Evolutionary conservation across 345 rosid genomes (phyloP).

Genomic region (Turritis glabra): DNA sequence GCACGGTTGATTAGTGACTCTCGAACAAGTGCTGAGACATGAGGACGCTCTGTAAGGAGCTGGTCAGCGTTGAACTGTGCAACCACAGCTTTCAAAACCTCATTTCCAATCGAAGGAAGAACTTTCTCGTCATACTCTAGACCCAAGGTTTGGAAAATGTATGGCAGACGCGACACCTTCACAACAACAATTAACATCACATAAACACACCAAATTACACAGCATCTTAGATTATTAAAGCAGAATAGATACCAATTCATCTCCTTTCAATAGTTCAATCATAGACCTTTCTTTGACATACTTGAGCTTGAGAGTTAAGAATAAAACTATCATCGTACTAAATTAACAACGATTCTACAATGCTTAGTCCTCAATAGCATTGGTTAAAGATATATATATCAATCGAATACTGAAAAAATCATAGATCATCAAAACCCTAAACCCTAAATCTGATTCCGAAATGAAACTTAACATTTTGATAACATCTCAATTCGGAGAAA

Average conservation of each 20-base stretch:
- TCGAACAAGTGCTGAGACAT: conserved; percentile 82
- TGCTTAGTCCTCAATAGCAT: neutral
- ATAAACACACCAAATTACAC: neutral
- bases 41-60: conserved; percentile 98
- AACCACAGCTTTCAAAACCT: conserved; percentile 91
- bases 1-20: conserved; percentile 79
- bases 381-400: too few species aligned
- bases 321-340: neutral
- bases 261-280: neutral
- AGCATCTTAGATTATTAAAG: neutral
- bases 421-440: neutral
- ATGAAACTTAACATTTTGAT: neutral
- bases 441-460: neutral
- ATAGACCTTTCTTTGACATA: neutral
- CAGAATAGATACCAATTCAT: neutral
- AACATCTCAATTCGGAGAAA: neutral
- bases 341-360: neutral
- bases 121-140: conserved; percentile 97
- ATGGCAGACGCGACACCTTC: conserved; percentile 71
- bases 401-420: neutral
- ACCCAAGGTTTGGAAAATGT: conserved; percentile 88
- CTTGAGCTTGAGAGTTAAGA: too few species aligned
- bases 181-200: neutral
- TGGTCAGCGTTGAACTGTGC: conserved; percentile 99
- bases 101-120: conserved; percentile 98